phyloP scores from a whole-genome alignment of 2,329 filamentous ascomycete species.

The Gnomoniopsis smithogilvyi region DNA sequence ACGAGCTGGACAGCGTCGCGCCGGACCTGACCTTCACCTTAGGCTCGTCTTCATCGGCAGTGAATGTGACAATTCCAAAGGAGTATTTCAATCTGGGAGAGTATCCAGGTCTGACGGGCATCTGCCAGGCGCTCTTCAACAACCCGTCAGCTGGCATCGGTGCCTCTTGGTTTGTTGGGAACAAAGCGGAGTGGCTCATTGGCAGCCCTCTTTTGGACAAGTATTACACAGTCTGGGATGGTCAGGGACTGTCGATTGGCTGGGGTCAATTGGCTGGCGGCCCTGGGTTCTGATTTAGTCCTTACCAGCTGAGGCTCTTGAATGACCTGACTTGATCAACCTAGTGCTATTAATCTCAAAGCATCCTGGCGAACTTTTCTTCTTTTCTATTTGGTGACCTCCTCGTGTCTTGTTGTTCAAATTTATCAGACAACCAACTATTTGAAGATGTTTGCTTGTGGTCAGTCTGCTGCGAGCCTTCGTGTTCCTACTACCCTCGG shows the following conservation, averaged over 20 bases:
- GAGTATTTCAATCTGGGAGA: constrained; percentile 31
- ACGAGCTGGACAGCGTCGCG: constrained; percentile 24
- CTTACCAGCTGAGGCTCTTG: background rate
- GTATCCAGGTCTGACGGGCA: constrained; percentile 24
- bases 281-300: background rate
- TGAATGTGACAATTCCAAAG: constrained; percentile 29
- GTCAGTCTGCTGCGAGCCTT: no score
- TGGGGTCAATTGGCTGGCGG: constrained; percentile 16
- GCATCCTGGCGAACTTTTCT: background rate
- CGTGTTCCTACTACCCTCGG: no score
- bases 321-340: background rate
- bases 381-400: no score
- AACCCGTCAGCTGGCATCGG: constrained; percentile 17
- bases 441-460: no score
- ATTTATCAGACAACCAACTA: no score
- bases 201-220: constrained; percentile 31
- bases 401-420: no score
- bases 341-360: background rate
- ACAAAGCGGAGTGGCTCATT: constrained; percentile 27
- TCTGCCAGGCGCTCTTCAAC: constrained; percentile 31
- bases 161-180: constrained; percentile 17
- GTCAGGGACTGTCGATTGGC: constrained; percentile 24
- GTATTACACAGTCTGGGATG: constrained; percentile 36
- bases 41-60: constrained; percentile 20
- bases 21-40: constrained; percentile 29